Conservation (phyloP, 805 yeast species). For the Sugiyamaella americana region DNA sequence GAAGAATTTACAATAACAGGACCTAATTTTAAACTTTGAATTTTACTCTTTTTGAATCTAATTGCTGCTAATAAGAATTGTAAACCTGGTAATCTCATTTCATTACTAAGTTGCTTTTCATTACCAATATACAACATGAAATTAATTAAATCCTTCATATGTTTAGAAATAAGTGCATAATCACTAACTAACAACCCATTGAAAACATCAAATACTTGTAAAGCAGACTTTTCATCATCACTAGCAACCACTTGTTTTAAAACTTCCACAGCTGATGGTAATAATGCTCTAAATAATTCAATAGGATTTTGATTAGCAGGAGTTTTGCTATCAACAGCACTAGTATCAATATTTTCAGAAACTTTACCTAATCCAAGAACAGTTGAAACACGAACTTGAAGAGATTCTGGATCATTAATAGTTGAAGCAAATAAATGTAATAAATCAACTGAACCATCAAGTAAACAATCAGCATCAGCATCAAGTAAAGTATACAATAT, state of each 20-base stretch:
- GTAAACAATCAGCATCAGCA: slow-evolving; percentile 51
- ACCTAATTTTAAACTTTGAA: slow-evolving; percentile 76
- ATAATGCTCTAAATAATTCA: slow-evolving; percentile 50
- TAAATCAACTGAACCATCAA: slow-evolving; percentile 63
- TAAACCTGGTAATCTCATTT: slow-evolving; percentile 73
- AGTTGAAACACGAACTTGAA: slow-evolving; percentile 74
- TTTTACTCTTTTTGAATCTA: slow-evolving; percentile 72
- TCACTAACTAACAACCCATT: slow-evolving; percentile 74
- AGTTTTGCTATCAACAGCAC: slow-evolving; percentile 46
- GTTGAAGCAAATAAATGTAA: slow-evolving; percentile 65
- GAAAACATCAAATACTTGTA: slow-evolving; percentile 75
- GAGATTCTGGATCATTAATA: slow-evolving; percentile 52
- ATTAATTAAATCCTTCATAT: slow-evolving; percentile 59
- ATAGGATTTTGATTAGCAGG: slow-evolving; percentile 47
- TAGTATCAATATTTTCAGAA: slow-evolving; percentile 45
- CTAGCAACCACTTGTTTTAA: slow-evolving; percentile 64
- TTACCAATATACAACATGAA: slow-evolving; percentile 71
- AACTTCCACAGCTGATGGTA: slow-evolving; percentile 78
- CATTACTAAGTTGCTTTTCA: slow-evolving; percentile 63
- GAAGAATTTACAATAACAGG: slow-evolving; percentile 71
- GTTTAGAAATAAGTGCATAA: slow-evolving; percentile 69
- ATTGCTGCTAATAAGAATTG: slow-evolving; percentile 77
- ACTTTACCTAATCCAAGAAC: slow-evolving; percentile 67
- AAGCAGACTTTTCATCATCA: slow-evolving; percentile 67
- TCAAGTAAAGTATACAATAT: slow-evolving; percentile 74